Evolutionary conservation across 257 asterid species (phyloP).

Genomic region (Ligustrum vulgare): DNA sequence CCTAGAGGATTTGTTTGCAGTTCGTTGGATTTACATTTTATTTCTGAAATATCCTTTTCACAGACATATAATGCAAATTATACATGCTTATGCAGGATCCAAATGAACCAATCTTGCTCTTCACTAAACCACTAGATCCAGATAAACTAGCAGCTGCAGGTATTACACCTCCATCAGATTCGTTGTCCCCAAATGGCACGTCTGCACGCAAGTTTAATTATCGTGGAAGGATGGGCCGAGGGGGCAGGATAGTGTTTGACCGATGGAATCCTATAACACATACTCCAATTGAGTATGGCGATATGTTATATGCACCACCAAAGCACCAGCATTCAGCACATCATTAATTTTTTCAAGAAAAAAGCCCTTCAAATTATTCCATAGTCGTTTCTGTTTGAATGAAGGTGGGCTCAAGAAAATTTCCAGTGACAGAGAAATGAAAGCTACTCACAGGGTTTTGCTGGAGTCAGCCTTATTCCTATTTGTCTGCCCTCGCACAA

Average conservation of each 20-base stretch:
- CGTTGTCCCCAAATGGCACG: constrained; percentile 44
- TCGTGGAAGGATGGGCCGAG: constrained; percentile 87
- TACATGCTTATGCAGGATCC: constrained; percentile 63
- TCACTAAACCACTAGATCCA: constrained; percentile 82
- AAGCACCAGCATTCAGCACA: constrained; percentile 53
- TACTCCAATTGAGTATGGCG: constrained; percentile 57
- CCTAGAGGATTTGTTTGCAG: background rate
- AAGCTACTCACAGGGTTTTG: background rate
- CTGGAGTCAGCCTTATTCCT: background rate
- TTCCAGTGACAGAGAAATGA: background rate
- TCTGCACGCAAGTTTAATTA: constrained; percentile 44
- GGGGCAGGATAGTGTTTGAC: constrained; percentile 89
- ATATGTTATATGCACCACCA: constrained; percentile 58
- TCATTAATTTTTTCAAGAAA: constrained; percentile 29
- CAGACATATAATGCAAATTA: constrained; percentile 1
- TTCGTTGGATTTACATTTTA: background rate
- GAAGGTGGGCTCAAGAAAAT: constrained; percentile 1
- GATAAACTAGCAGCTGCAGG: constrained; percentile 87
- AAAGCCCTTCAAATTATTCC: constrained; percentile 6
- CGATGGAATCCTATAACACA: constrained; percentile 83
- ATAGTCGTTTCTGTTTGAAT: background rate
- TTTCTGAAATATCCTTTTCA: background rate
- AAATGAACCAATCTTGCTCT: constrained; percentile 68
- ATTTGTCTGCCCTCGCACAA: constrained; percentile 10
- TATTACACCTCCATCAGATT: constrained; percentile 69